Evolutionary conservation across 345 rosid genomes (phyloP), one percentile per base, ranked within the genome.

Genomic region (Gossypium anomalum): DNA sequence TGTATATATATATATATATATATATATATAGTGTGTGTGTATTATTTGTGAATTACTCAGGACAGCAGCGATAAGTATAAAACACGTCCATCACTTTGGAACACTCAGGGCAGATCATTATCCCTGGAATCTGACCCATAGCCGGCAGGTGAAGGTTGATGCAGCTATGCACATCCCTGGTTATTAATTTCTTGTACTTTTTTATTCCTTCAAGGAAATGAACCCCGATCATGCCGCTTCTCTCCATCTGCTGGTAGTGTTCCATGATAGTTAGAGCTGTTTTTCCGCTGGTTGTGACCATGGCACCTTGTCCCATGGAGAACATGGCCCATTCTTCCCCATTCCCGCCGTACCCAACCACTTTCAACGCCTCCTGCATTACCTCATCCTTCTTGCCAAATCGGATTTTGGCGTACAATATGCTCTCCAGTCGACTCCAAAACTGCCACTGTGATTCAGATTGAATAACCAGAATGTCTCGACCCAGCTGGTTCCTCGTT

Each of bases 251-350:
- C 0, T 81, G 44, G n/a, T 12, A 86, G 13, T 85, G 78, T n/a
- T 45, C 17, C 29, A 91, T 77, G 67, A 78, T 70, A 15, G 6
- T 77, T 0, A 86, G 62, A 2, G 87, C 80, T 65, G 59, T 61
- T 20, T 43, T 64, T 6, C 92, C 92, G 74, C 80, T 87, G 51
- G 86, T 86, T 64, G 79, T 82, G 51, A 83, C 80, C 83, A 90
- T 78, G 62, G 81, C 79, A 20, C 75, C 79, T 1, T 82, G 17
- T 27, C 87, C 85, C 73, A 13, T 80, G 10, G 83, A 78, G 38
- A 89, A 73, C 79, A 83, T 76, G 19, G 89, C 92, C 96, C 96
- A 90, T 9, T 88, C 88, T 16, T 82, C 82, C n/a, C 84, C 90
- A 47, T 83, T 89, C 45, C 89, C 82, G 25, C 87, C 92, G 43